These are phyloP conservation scores for Penicillium hordei DNA, from an alignment of 2,329 filamentous ascomycete genomes.

Conservation along the genomic window DNA sequence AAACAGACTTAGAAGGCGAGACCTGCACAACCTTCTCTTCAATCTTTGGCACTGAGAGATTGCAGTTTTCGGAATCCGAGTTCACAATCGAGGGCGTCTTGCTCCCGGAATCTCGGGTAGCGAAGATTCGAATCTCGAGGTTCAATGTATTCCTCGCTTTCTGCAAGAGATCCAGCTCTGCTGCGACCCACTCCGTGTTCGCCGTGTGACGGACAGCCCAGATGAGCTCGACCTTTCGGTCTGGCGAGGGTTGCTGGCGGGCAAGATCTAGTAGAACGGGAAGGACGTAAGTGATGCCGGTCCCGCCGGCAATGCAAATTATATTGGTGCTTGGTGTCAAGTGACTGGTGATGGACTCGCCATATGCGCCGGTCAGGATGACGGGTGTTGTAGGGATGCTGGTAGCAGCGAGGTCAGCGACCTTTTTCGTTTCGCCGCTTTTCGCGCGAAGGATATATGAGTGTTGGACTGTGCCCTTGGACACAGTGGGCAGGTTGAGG, in stretches of 20 bases:
- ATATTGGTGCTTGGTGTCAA: slow-evolving; percentile 45
- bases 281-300: slow-evolving; percentile 59
- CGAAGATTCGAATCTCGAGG: slow-evolving; percentile 57
- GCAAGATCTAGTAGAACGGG: slow-evolving; percentile 48
- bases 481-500: slow-evolving; percentile 52
- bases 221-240: slow-evolving; percentile 59
- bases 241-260: slow-evolving; percentile 30
- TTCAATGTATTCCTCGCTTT: slow-evolving; percentile 40
- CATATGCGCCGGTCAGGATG: slow-evolving; percentile 65
- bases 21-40: slow-evolving; percentile 11
- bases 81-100: slow-evolving; percentile 1
- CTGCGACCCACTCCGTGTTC: slow-evolving; percentile 59
- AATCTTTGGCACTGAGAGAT: slow-evolving; percentile 1
- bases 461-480: slow-evolving; percentile 24
- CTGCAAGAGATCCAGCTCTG: slow-evolving; percentile 56
- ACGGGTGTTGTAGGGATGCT: slow-evolving; percentile 50
- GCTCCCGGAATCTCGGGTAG: slow-evolving; percentile 53
- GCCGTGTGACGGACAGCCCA: slow-evolving; percentile 60
- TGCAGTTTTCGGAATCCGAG: slow-evolving; percentile 4
- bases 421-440: slow-evolving; percentile 29
- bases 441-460: slow-evolving; percentile 53
- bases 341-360: slow-evolving; percentile 50
- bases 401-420: slow-evolving; percentile 25
- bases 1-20: slow-evolving; percentile 3
- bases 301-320: slow-evolving; percentile 59